phyloP scores from a whole-genome alignment of 441 rosid genomes.

The Gossypium davidsonii region DNA sequence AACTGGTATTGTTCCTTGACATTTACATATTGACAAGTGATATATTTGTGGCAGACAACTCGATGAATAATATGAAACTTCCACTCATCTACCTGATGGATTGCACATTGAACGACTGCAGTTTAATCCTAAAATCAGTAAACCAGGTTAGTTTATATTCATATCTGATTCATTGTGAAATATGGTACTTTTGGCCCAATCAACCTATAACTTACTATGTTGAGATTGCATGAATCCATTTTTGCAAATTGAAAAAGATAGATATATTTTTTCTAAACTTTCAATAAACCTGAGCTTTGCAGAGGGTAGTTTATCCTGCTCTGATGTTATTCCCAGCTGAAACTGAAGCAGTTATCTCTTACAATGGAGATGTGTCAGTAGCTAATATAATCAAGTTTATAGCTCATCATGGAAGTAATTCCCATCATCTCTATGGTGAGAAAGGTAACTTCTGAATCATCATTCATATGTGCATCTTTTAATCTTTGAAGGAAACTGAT shows the following conservation, averaged over 20 bases:
- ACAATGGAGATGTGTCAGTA: conserved; percentile 66
- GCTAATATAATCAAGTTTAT: conserved; percentile 66
- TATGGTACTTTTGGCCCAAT: not conserved
- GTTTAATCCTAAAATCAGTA: conserved; percentile 52
- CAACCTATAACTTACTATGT: not conserved
- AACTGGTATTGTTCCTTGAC: no score
- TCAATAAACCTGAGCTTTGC: conserved; percentile 26
- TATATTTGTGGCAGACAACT: conserved; percentile 43
- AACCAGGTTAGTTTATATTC: conserved; percentile 46
- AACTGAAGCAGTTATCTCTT: conserved; percentile 46
- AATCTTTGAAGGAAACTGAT: not conserved
- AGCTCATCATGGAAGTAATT: conserved; percentile 54
- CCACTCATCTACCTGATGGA: conserved; percentile 81
- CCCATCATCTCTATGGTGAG: conserved; percentile 43
- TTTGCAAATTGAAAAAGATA: not conserved
- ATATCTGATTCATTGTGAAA: not conserved
- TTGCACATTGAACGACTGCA: conserved; percentile 91
- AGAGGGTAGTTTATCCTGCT: conserved; percentile 86
- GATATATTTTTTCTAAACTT: not conserved
- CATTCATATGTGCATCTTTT: not conserved
- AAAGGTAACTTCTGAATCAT: conserved; percentile 32
- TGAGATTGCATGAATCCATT: not conserved
- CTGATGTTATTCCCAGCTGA: conserved; percentile 81
- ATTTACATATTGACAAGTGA: conserved; percentile 10
- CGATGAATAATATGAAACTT: conserved; percentile 32